Evolutionary conservation across 345 rosid genomes (phyloP).

Genomic region (Populus simonii): DNA sequence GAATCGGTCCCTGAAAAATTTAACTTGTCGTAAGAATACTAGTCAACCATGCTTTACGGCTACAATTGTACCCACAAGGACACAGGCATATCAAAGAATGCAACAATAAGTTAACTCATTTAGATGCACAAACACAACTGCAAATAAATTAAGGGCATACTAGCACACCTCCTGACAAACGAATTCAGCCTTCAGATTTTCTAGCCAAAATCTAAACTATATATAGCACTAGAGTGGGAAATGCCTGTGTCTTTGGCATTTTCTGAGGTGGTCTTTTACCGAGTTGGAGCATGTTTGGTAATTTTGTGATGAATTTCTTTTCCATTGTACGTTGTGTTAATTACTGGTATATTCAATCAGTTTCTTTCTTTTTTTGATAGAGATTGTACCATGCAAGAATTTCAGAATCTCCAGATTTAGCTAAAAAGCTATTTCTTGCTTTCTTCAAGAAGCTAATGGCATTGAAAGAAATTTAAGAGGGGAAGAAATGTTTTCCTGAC

Average conservation of each 20-base stretch:
- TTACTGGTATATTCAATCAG: no score
- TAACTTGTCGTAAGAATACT: constrained; percentile 2
- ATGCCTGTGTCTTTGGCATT: not conserved
- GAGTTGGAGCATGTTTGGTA: not conserved
- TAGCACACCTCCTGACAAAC: not conserved
- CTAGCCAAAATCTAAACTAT: not conserved
- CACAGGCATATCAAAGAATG: no score
- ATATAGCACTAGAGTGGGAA: not conserved
- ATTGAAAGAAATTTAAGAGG: constrained; percentile 1
- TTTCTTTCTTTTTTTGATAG: no score
- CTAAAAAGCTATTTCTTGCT: not conserved
- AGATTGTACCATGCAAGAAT: not conserved
- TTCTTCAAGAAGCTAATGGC: not conserved
- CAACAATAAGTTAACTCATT: no score
- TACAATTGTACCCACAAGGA: not conserved
- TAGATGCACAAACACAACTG: not conserved
- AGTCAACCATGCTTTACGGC: not conserved
- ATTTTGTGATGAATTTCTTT: not conserved
- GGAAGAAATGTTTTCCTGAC: constrained; percentile 26
- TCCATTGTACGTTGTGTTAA: no score
- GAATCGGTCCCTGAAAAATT: constrained; percentile 50
- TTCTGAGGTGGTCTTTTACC: not conserved
- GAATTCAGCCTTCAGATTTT: not conserved
- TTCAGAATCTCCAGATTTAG: not conserved
- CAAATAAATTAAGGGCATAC: not conserved